Conservation (phyloP, 2,329 filamentous ascomycete species). For the Geosmithia morbida region DNA sequence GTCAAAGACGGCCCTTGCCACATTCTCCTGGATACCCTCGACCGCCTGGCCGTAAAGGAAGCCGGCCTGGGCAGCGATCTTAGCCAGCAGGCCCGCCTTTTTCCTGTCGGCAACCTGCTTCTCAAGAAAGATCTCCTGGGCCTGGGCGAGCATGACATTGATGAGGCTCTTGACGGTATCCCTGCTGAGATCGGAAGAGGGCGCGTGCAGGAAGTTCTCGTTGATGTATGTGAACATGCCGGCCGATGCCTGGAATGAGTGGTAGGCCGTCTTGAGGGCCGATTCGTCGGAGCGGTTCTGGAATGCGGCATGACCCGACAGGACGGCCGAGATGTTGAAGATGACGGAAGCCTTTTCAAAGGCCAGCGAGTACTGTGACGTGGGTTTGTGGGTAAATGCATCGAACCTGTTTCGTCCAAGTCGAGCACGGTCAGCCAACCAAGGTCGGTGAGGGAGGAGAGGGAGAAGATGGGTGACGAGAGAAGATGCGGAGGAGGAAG, state of each 20-base stretch:
- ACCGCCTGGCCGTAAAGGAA: slow-evolving; percentile 78
- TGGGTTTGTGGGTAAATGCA: slow-evolving; percentile 98
- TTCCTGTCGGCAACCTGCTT: slow-evolving; percentile 90
- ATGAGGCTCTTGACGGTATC: slow-evolving; percentile 95
- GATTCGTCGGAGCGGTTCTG: slow-evolving; percentile 87
- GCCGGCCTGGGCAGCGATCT: slow-evolving; percentile 80
- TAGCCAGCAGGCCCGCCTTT: slow-evolving; percentile 82
- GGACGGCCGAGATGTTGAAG: slow-evolving; percentile 95
- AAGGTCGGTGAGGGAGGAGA: too few species aligned
- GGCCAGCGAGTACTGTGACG: slow-evolving; percentile 87
- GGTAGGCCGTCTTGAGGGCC: slow-evolving; percentile 90
- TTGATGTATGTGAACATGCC: slow-evolving; percentile 99
- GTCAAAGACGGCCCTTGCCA: slow-evolving; percentile 81
- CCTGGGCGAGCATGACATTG: slow-evolving; percentile 83
- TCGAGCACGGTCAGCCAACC: not conserved
- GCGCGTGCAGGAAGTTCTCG: slow-evolving; percentile 95
- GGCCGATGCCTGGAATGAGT: slow-evolving; percentile 93
- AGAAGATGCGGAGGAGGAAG: slow-evolving; percentile 2
- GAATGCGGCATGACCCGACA: slow-evolving; percentile 87
- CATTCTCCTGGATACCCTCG: slow-evolving; percentile 87
- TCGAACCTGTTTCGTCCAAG: slow-evolving; percentile 57
- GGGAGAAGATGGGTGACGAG: not conserved
- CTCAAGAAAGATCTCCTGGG: slow-evolving; percentile 93
- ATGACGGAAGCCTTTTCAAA: slow-evolving; percentile 99
- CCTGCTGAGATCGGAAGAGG: slow-evolving; percentile 86